Percentiles rank a stretch among this genome's conserved stretches.
phyloP scores from a whole-genome alignment of 495 filamentous ascomycete species.

The Penicillium fimorum region DNA sequence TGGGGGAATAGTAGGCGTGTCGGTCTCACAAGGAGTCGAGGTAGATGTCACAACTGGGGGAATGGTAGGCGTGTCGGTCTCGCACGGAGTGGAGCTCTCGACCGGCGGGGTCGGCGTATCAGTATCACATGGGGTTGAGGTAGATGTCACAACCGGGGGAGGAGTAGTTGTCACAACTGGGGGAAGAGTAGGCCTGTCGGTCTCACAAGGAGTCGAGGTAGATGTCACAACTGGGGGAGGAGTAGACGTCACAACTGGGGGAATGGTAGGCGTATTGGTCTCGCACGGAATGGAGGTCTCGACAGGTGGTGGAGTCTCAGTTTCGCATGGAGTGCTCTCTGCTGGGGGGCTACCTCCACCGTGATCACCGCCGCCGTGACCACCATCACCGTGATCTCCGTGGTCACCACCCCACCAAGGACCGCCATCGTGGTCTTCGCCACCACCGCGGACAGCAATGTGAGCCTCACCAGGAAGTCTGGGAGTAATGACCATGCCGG shows the following conservation, averaged over 20 bases:
- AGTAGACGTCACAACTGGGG: constrained; percentile 6
- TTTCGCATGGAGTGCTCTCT: constrained; percentile 16
- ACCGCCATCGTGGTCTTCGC: constrained; percentile 7
- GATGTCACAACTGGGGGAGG: constrained; percentile 7
- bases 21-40: constrained; percentile 16
- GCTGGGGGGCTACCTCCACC: not conserved
- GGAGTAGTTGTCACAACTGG: no score
- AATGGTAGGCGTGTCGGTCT: constrained; percentile 4
- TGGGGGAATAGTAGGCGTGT: no score
- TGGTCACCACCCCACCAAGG: constrained; percentile 3
- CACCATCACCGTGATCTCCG: constrained; percentile 4
- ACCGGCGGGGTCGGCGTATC: constrained; percentile 1
- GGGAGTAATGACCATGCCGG: constrained; percentile 18
- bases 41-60: constrained; percentile 1
- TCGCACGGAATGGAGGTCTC: constrained; percentile 11
- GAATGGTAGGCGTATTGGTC: constrained; percentile 11
- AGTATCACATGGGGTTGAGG: constrained; percentile 17
- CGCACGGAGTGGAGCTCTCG: constrained; percentile 11
- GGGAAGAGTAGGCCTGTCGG: constrained; percentile 4
- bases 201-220: constrained; percentile 15
- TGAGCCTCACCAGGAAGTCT: constrained; percentile 14
- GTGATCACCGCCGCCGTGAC: constrained; percentile 2
- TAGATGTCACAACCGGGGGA: constrained; percentile 5
- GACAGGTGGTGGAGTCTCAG: constrained; percentile 6
- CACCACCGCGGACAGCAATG: constrained; percentile 15